Evolutionary conservation across 805 yeast species (phyloP), one percentile per base, ranked within the genome.

Genomic region (Nakazawaea holstii): DNA sequence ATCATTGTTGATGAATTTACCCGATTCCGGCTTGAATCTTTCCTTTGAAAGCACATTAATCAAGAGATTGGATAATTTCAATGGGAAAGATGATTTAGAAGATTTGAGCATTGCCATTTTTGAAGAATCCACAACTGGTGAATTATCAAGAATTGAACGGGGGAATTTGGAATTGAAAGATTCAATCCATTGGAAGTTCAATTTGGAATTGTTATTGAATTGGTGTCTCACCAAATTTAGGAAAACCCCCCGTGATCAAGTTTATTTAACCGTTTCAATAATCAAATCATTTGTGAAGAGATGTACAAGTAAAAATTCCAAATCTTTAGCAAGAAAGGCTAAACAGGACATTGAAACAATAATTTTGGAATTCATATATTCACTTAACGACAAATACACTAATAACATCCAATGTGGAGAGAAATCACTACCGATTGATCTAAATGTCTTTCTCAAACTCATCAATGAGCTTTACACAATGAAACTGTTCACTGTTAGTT

Each of bases 1-100:
- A 63, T 82, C 89, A 2, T 66, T 85, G 45, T 80, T 82, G 73
- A 68, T 80, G 40, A 80, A 78, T 56, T 67, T 43, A 15, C 44
- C 50, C 11, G 44, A 45, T 28, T 35, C 43, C 8, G 41, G 31
- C 8, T 14, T 39, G 4, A 35, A 32, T 28, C 35, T 38, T 43
- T 48, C 57, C 31, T 53, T 53, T 32, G 49, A 55, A 7, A 52
- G 55, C 4, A 48, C 48, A 2, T 41, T 65, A 1, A 49, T 66
- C 33, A 49, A 49, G 14, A 53, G 52, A 31, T 55, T 73, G 11
- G 69, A 68, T 51, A 49, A 55, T 27, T 55, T 58, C 24, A 37
- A 49, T 9, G 44, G 56, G 4, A 30, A 29, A 6, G 35, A 49
- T 5, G 39, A 51, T 31, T 46, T 62, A 9, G 39, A 46, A 4